Percentiles rank a stretch among this genome's conserved stretches.
phyloP scores from a whole-genome alignment of 2,329 filamentous ascomycete species.

The Cladophialophora yegresii region DNA sequence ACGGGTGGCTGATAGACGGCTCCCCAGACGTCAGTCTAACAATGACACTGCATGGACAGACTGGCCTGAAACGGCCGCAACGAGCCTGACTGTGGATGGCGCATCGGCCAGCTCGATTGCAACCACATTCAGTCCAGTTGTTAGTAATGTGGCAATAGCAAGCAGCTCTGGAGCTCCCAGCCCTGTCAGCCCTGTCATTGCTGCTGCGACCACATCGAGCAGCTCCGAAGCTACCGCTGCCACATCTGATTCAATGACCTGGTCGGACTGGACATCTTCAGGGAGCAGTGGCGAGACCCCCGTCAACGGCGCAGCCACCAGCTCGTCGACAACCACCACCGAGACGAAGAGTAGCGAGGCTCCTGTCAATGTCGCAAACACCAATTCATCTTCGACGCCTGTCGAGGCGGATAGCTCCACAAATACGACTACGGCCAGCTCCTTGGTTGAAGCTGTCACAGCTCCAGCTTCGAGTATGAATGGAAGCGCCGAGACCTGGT shows the following conservation, averaged over 20 bases:
- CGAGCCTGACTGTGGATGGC: background rate
- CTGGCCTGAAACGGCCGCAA: slow-evolving; percentile 11
- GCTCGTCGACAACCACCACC: slow-evolving; percentile 6
- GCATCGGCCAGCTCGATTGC: background rate
- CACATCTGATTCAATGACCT: slow-evolving; percentile 4
- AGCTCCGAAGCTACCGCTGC: slow-evolving; percentile 4
- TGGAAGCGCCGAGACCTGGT: slow-evolving; percentile 3
- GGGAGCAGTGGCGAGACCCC: background rate
- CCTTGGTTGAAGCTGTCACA: slow-evolving; percentile 1
- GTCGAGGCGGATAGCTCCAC: background rate
- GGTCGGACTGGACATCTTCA: slow-evolving; percentile 1
- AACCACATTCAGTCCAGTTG: slow-evolving; percentile 7
- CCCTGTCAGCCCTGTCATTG: slow-evolving; percentile 3
- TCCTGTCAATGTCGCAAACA: slow-evolving; percentile 1
- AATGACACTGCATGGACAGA: slow-evolving; percentile 19
- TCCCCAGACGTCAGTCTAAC: slow-evolving; percentile 19
- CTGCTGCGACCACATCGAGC: slow-evolving; percentile 2
- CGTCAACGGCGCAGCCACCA: slow-evolving; percentile 3
- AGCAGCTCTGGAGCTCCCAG: slow-evolving; percentile 8
- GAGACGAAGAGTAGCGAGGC: background rate
- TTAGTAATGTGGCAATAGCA: background rate
- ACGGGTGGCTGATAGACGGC: background rate
- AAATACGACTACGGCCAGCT: slow-evolving; percentile 2
- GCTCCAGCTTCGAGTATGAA: slow-evolving; percentile 15
- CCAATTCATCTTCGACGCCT: slow-evolving; percentile 3